These are phyloP conservation scores for Juncus inflexus DNA, from an alignment of 176 grass and related monocot species.

Conservation along the genomic window DNA sequence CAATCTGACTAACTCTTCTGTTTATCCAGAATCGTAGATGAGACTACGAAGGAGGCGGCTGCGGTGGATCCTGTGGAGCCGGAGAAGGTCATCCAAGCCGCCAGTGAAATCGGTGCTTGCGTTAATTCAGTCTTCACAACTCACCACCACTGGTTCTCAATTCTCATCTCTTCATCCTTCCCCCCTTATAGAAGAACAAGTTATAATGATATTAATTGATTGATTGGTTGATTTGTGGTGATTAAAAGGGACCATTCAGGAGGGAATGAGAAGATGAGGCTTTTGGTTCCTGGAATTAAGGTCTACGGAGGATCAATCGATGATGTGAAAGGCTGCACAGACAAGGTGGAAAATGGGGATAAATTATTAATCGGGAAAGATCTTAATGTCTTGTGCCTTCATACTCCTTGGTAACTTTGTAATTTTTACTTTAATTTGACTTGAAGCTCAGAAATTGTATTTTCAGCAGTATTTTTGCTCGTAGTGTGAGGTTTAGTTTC, in stretches of 20 bases:
- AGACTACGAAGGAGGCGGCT: constrained; percentile 65
- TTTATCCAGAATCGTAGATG: constrained; percentile 63
- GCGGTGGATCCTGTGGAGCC: constrained; percentile 85
- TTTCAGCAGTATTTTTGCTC: neutral
- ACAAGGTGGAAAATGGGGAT: constrained; percentile 73
- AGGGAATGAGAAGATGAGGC: constrained; percentile 81
- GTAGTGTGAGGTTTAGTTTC: neutral
- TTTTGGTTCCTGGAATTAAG: constrained; percentile 68
- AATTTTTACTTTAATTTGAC: neutral
- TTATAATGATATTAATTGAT: neutral
- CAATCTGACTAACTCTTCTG: neutral
- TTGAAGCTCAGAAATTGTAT: neutral
- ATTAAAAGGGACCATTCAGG: constrained; percentile 82
- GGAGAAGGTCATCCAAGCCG: constrained; percentile 57
- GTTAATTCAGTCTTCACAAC: constrained; percentile 73
- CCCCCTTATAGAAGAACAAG: constrained; percentile 5
- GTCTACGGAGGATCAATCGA: constrained; percentile 86
- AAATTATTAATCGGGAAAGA: constrained; percentile 70
- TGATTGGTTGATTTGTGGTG: neutral
- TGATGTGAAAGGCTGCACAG: constrained; percentile 75
- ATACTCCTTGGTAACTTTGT: constrained; percentile 70
- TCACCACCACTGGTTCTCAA: constrained; percentile 70
- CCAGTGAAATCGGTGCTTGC: constrained; percentile 52
- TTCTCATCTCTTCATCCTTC: neutral
- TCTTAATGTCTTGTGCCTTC: constrained; percentile 72